Evolutionary conservation across 139 green algal genomes (phyloP), one percentile per base, ranked within the genome.

Genomic region (Zygnema cylindricum): DNA sequence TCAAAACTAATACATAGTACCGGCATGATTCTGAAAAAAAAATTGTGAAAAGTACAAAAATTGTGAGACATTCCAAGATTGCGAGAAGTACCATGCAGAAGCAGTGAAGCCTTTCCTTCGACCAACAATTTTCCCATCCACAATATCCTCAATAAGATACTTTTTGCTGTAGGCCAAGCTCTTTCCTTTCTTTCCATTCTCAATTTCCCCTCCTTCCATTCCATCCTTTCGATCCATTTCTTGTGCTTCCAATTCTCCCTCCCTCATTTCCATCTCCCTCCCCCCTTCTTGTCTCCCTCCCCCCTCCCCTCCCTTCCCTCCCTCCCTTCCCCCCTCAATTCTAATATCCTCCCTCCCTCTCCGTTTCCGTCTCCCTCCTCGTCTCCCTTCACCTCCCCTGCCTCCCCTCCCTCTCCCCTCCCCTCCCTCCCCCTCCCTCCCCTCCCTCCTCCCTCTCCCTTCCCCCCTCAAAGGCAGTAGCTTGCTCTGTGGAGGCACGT

Each of bases 141-240:
- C 77, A 36, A 84, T 84, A 69, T 84, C 55, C 30, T 84, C 77
- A 84, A 84, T 84, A 3, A 84, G 77, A 41, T 69, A 84, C 77
- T 84, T 84, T 54, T 84, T 84, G 41, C 77, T 84, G 77, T 33
- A n/a, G 36, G 11, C 71, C 71, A n/a, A 7, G 7, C 36, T 79
- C 71, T 11, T 30, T 16, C 42, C 42, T 16, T 38, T 7, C 36
- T 38, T 43, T 79, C 7, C 71, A 79, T 79, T 16, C 36, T 41
- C 38, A 54, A 11, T 41, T 41, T 11, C 42, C 71, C 7, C 71
- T 54, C 38, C 38, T 16, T 79, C 49, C 7, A 63, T 25, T 25
- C 49, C 16, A 63, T 25, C 16, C 49, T 63, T 25, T 63, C 16
- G 49, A 25, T 63, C 16, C 49, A 25, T 63, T 7, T 16, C 16